Evolutionary conservation across 768 basidiomycete genomes (phyloP).

Genomic region (Nidularia sp.): DNA sequence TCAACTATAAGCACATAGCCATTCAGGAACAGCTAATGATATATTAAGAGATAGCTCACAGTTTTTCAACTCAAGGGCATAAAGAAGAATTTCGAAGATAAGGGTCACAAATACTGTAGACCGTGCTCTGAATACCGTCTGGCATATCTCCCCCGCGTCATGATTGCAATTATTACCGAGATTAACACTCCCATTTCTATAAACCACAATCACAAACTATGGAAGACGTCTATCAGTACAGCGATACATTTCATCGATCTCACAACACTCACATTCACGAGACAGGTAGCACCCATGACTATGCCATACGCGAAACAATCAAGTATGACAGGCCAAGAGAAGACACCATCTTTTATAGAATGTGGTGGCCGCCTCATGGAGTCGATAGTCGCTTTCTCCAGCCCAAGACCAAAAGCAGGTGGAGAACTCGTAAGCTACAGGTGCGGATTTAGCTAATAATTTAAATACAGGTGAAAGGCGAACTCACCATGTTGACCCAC

Average conservation of each 20-base stretch:
- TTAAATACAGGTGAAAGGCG: not conserved
- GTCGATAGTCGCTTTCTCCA: conserved; percentile 44
- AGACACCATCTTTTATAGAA: conserved; percentile 28
- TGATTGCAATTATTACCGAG: conserved; percentile 29
- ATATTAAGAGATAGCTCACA: conserved; percentile 14
- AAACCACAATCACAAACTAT: conserved; percentile 33
- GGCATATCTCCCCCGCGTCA: conserved; percentile 15
- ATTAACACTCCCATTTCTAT: conserved; percentile 24
- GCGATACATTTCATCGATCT: too few relatives aligned
- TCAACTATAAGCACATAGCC: conserved; percentile 19
- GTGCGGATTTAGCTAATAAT: not conserved
- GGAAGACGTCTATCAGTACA: not conserved
- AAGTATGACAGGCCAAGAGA: conserved; percentile 31
- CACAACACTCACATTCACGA: conserved; percentile 22
- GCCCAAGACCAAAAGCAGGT: conserved; percentile 52
- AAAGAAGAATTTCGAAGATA: conserved; percentile 31
- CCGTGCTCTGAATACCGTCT: conserved; percentile 27
- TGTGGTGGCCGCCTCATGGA: conserved; percentile 46
- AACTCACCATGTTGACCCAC: conserved; percentile 46
- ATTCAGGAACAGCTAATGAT: not conserved
- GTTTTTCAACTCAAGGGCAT: conserved; percentile 31
- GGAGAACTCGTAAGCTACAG: conserved; percentile 36
- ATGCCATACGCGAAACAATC: conserved; percentile 32
- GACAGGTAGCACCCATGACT: conserved; percentile 28
- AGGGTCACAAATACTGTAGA: conserved; percentile 33